Conservation (phyloP, 2,329 filamentous ascomycete genomes). For the Coccinonectria pachysandricola region DNA sequence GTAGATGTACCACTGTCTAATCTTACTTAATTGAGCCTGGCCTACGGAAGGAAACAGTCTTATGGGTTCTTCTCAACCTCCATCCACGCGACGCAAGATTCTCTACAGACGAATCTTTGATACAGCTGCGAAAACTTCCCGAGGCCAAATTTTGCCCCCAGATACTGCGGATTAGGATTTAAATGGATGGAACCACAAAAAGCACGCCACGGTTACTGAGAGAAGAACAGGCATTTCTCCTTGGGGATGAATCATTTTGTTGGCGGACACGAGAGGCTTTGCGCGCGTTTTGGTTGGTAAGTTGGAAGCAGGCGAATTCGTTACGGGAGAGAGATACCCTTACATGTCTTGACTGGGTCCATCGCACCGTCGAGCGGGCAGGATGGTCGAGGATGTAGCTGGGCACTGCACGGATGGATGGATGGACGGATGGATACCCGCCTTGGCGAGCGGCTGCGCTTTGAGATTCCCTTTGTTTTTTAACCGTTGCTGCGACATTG, state of each 20-base stretch:
- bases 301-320: slow-evolving; percentile 3
- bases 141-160: slow-evolving; percentile 20
- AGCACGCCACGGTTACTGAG: slow-evolving; percentile 12
- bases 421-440: too few species aligned
- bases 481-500: too few species aligned
- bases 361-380: too few species aligned
- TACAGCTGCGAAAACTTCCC: slow-evolving; percentile 10
- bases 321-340: slow-evolving; percentile 5
- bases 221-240: slow-evolving; percentile 14
- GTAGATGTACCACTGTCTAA: slow-evolving; percentile 43
- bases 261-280: slow-evolving; percentile 9
- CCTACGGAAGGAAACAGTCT: slow-evolving; percentile 13
- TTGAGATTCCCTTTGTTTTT: slow-evolving; percentile 23
- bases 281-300: slow-evolving; percentile 8
- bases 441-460: too few species aligned
- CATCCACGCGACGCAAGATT: slow-evolving; percentile 13
- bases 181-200: slow-evolving; percentile 19
- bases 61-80: slow-evolving; percentile 14
- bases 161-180: slow-evolving; percentile 24
- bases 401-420: too few species aligned
- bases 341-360: too few species aligned
- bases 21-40: slow-evolving; percentile 34
- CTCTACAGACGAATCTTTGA: slow-evolving; percentile 9
- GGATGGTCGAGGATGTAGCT: too few species aligned
- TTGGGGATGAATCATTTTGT: too few species aligned